Evolutionary conservation across 2,329 filamentous ascomycete genomes (phyloP).

Genomic region (Sarocladiaceae sp.): DNA sequence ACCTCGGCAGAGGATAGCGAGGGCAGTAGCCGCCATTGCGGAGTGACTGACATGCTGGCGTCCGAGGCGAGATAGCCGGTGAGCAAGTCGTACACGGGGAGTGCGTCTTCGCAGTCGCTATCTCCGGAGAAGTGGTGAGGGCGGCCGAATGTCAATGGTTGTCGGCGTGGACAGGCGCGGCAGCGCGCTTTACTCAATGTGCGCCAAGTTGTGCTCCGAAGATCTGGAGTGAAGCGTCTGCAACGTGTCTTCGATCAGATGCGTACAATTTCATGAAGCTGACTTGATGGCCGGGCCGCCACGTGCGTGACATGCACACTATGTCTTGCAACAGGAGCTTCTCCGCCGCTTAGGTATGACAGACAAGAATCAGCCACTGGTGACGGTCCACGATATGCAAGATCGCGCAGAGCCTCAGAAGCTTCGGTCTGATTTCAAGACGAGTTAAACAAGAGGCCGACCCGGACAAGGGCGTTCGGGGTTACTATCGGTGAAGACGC

Average conservation of each 20-base stretch:
- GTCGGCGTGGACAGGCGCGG: background rate
- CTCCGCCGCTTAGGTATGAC: background rate
- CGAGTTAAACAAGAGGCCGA: background rate
- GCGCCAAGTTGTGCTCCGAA: background rate
- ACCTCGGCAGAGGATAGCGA: constrained; percentile 34
- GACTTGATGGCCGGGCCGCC: background rate
- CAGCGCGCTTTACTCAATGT: background rate
- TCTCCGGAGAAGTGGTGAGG: background rate
- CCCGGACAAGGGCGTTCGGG: background rate
- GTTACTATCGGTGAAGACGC: constrained; percentile 4
- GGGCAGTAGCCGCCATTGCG: constrained; percentile 46
- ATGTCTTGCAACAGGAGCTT: constrained; percentile 2
- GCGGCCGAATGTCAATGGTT: background rate
- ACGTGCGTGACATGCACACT: background rate
- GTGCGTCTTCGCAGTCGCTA: background rate
- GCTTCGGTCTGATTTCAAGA: background rate
- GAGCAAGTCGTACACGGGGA: background rate
- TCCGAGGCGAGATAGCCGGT: background rate
- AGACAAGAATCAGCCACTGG: background rate
- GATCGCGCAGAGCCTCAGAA: constrained; percentile 9
- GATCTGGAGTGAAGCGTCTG: background rate
- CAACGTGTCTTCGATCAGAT: background rate
- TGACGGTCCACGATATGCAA: background rate
- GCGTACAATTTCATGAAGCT: background rate
- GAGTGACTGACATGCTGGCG: constrained; percentile 11